phyloP scores from a whole-genome alignment of 208 protist species.

The Leishmania aethiopica region DNA sequence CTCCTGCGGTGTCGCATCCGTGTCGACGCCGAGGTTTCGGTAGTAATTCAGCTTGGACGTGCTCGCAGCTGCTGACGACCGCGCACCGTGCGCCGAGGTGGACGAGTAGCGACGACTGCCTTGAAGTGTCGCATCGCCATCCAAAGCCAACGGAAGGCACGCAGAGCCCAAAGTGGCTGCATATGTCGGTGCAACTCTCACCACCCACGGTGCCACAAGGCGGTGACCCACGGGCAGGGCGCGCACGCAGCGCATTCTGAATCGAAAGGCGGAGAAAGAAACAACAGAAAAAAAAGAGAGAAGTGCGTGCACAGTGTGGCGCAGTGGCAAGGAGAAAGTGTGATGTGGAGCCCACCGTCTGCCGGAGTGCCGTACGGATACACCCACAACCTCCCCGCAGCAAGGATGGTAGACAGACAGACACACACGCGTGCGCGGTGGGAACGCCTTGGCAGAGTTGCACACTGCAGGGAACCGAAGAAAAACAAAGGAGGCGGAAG shows the following conservation, averaged over 20 bases:
- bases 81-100: constrained; percentile 7
- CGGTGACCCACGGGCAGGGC: neutral
- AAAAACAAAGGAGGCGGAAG: neutral
- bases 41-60: constrained; percentile 55
- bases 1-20: constrained; percentile 75
- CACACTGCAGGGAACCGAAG: neutral
- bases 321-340: neutral
- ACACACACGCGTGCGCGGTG: neutral
- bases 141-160: neutral
- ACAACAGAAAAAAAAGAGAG: neutral
- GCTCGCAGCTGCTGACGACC: constrained; percentile 13
- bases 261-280: neutral
- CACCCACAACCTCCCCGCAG: neutral
- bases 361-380: neutral
- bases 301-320: neutral
- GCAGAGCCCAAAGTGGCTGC: neutral
- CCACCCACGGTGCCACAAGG: neutral
- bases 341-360: neutral
- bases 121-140: constrained; percentile 13
- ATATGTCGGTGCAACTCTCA: neutral
- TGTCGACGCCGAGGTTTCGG: constrained; percentile 58
- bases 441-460: neutral
- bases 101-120: constrained; percentile 13
- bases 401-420: neutral
- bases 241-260: constrained; percentile 5